Percentiles rank a stretch among this genome's conserved stretches.
phyloP scores from a whole-genome alignment of 768 basidiomycete genomes.

The Leccinum ochraceum region DNA sequence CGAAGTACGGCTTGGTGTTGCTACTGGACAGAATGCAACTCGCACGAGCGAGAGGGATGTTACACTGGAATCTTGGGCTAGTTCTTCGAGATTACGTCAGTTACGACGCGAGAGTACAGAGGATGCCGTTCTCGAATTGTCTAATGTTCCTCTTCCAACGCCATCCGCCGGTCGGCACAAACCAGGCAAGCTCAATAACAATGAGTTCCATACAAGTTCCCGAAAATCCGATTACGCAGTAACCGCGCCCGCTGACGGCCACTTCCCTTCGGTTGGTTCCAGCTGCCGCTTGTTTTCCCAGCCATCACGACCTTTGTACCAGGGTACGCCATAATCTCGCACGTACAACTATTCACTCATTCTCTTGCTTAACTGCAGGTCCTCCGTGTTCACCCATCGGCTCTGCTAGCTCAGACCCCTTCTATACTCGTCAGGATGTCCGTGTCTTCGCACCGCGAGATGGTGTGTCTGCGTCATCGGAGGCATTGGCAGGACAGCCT shows the following conservation, averaged over 20 bases:
- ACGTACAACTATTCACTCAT: neutral
- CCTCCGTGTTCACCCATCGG: neutral
- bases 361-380: neutral
- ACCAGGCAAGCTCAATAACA: neutral
- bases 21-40: neutral
- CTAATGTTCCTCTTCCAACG: conserved; percentile 9
- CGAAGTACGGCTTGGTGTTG: neutral
- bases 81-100: conserved; percentile 1
- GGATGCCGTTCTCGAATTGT: neutral
- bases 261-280: conserved; percentile 7
- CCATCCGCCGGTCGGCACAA: conserved; percentile 9
- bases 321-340: neutral
- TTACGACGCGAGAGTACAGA: neutral
- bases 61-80: conserved; percentile 1
- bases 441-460: neutral
- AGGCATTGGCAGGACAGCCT: conserved; percentile 4
- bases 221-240: neutral
- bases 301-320: neutral
- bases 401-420: conserved; percentile 1
- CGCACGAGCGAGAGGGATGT: conserved; percentile 4
- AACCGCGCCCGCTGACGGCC: conserved; percentile 18
- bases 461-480: neutral
- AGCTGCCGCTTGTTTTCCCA: neutral
- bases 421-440: neutral
- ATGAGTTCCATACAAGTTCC: neutral